Evolutionary conservation across 2,329 filamentous ascomycete species (phyloP).

Genomic region (Sphaerulina populicola): DNA sequence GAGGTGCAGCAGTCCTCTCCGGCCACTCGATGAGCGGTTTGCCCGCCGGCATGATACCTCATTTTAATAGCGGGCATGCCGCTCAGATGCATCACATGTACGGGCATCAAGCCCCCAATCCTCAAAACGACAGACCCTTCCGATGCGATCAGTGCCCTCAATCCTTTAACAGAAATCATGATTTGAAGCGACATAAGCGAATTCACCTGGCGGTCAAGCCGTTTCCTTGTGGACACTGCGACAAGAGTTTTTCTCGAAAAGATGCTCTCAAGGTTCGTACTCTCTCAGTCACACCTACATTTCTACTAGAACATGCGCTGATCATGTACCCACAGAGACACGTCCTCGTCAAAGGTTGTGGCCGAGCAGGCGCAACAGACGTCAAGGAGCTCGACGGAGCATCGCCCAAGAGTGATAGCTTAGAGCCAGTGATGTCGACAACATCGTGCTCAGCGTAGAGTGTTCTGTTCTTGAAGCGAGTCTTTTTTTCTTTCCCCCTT

Average conservation of each 20-base stretch:
- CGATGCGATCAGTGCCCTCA: constrained; percentile 88
- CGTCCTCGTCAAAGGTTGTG: constrained; percentile 60
- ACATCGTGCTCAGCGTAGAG: constrained; percentile 15
- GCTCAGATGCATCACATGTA: constrained; percentile 62
- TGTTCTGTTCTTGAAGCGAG: not conserved
- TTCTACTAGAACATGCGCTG: constrained; percentile 34
- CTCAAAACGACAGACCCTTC: constrained; percentile 74
- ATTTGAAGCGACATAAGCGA: constrained; percentile 88
- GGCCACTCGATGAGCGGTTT: constrained; percentile 53
- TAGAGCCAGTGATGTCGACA: constrained; percentile 27
- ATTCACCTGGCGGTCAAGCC: constrained; percentile 95
- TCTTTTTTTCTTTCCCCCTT: constrained; percentile 1
- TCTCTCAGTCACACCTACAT: not conserved
- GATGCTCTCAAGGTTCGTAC: constrained; percentile 84
- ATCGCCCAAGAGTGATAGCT: constrained; percentile 32
- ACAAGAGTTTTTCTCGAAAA: constrained; percentile 94
- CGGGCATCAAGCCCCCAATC: constrained; percentile 43
- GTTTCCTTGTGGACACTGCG: constrained; percentile 81
- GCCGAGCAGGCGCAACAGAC: constrained; percentile 41
- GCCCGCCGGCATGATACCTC: constrained; percentile 48
- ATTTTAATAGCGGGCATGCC: constrained; percentile 53
- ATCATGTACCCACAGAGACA: constrained; percentile 47
- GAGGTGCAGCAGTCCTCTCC: constrained; percentile 63
- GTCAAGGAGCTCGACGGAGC: constrained; percentile 31
- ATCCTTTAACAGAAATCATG: constrained; percentile 93